Evolutionary conservation across 2,329 filamentous ascomycete species (phyloP).

Genomic region (Simplicillium aogashimaense): DNA sequence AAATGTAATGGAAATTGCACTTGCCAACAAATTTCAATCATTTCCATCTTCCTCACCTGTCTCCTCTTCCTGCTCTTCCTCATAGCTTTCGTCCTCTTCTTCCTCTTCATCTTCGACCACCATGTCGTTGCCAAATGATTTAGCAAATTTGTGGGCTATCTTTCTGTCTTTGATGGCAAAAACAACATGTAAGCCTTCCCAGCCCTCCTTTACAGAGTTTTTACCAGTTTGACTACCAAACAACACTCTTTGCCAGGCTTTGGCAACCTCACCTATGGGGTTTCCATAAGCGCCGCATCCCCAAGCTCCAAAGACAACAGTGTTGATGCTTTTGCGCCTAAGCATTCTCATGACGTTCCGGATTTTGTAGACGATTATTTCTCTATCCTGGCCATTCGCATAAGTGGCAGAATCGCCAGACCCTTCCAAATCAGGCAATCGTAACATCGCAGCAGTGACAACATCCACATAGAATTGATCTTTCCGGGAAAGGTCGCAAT

Average conservation of each 20-base stretch:
- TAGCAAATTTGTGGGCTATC: slow-evolving; percentile 38
- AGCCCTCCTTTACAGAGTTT: slow-evolving; percentile 1
- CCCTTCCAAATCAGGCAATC: slow-evolving; percentile 42
- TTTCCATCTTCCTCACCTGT: background rate
- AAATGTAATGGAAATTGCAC: no score
- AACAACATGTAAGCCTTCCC: slow-evolving; percentile 29
- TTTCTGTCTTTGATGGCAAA: slow-evolving; percentile 43
- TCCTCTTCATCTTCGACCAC: background rate
- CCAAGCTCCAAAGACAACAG: slow-evolving; percentile 52
- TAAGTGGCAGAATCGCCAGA: slow-evolving; percentile 23
- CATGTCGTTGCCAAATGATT: slow-evolving; percentile 26
- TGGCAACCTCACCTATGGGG: slow-evolving; percentile 47
- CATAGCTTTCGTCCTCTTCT: background rate
- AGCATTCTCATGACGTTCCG: slow-evolving; percentile 44
- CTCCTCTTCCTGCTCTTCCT: background rate
- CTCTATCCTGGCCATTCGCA: slow-evolving; percentile 36
- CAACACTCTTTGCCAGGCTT: slow-evolving; percentile 33
- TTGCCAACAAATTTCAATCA: background rate
- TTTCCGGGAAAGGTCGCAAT: slow-evolving; percentile 26
- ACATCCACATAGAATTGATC: slow-evolving; percentile 51
- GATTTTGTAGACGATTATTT: slow-evolving; percentile 45
- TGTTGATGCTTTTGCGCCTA: slow-evolving; percentile 30
- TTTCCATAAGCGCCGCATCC: slow-evolving; percentile 57
- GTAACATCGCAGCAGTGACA: slow-evolving; percentile 46
- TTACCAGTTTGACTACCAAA: slow-evolving; percentile 8